Evolutionary conservation across 1,284 basidiomycete species (phyloP).

Genomic region (Sphagnurus paluster): DNA sequence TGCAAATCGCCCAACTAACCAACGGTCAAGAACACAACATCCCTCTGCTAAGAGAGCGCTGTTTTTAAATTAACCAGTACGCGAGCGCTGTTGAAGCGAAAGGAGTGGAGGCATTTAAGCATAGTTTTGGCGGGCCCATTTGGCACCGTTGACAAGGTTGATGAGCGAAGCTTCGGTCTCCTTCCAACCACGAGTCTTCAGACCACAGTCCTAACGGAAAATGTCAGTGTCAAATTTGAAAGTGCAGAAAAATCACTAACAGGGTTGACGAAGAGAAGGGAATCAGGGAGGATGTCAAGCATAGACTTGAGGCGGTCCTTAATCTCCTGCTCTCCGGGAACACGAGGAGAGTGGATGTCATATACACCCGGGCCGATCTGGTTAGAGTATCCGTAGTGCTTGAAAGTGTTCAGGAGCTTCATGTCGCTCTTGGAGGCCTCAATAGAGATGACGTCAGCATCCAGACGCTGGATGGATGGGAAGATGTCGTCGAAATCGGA

Average conservation of each 20-base stretch:
- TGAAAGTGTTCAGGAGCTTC: constrained; percentile 96
- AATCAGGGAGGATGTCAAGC: constrained; percentile 76
- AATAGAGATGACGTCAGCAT: constrained; percentile 99
- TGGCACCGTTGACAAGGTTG: constrained; percentile 89
- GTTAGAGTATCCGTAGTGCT: constrained; percentile 95
- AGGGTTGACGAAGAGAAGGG: constrained; percentile 92
- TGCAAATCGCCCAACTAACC: constrained; percentile 46
- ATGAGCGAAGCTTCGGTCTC: constrained; percentile 90
- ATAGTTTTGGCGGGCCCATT: constrained; percentile 85
- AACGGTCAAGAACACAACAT: constrained; percentile 36
- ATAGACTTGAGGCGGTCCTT: constrained; percentile 89
- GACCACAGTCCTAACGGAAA: constrained; percentile 65
- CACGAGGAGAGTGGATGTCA: constrained; percentile 99
- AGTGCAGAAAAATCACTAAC: constrained; percentile 51
- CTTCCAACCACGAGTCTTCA: constrained; percentile 96
- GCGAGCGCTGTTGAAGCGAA: constrained; percentile 90
- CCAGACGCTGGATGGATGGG: constrained; percentile 95
- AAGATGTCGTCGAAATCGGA: constrained; percentile 98
- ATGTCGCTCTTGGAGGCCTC: constrained; percentile 98
- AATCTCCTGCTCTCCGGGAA: constrained; percentile 93
- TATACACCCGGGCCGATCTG: constrained; percentile 99
- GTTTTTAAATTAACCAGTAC: constrained; percentile 37
- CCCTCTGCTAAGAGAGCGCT: constrained; percentile 16
- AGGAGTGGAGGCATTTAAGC: constrained; percentile 55
- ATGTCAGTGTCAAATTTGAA: constrained; percentile 7